Evolutionary conservation across 495 filamentous ascomycete genomes (phyloP), one percentile per base, ranked within the genome.

Genomic region (Penicillium antarcticum): DNA sequence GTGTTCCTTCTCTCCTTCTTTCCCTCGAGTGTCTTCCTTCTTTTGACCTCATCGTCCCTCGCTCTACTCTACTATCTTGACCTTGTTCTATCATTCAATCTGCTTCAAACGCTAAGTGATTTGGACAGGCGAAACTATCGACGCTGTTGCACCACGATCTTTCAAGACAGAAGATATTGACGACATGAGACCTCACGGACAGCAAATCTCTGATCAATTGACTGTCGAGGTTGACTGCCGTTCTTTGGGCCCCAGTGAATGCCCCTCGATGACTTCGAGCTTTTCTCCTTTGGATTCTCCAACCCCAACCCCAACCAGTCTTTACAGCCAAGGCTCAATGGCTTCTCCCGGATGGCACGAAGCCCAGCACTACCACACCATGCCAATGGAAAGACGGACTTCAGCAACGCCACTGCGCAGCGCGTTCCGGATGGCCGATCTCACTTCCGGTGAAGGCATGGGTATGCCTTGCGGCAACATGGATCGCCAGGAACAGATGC

Each of bases 231-330:
- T 76, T 45, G 72, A 76, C 35, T 72, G 72, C 48, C 66, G 63
- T 33, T 70, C 71, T 24, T 48, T 75, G 60, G 70, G 71, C 47
- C 66, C 72, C 21, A 74, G 64, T 63, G 70, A 71, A 48, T 76
- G 71, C 58, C 71, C 70, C n/a, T 75, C 71, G 16, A 75, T 73
- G 69, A 68, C 58, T 38, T 72, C 71, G 8, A 74, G 69, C 51
- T 76, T 73, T 53, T 76, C 72, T 34, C 69, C 70, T 45, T 57
- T 74, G 56, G 72, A 75, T 43, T 76, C 73, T 26, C 72, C 72
- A 0, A 75, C 68, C 18, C 70, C 70, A 1, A 76, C 73, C 1
- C 73, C 73, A 5, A 74, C 72, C 14, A 75, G 69, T 51, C 56
- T 74, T 16, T 75, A 75, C 52, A 74, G 73, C 44, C 70, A 75